Conservation (phyloP, 306 rosid genomes). For the Crotalaria pallida region DNA sequence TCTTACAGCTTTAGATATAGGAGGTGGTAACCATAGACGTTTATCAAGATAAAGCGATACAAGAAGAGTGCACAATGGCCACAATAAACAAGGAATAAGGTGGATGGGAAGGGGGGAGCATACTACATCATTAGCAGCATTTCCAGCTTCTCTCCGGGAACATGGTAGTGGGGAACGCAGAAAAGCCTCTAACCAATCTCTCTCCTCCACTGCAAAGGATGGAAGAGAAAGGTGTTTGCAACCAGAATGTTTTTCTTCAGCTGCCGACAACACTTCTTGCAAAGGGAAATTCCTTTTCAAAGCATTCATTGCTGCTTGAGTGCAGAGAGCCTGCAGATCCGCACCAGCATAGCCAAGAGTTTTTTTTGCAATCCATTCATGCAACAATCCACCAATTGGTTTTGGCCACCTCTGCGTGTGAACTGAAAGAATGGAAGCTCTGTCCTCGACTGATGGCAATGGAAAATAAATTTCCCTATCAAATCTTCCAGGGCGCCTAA, state of each 20-base stretch:
- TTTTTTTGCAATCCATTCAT: conserved; percentile 73
- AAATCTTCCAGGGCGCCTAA: conserved; percentile 95
- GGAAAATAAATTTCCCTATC: conserved; percentile 97
- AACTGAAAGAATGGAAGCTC: conserved; percentile 94
- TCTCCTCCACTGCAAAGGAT: conserved; percentile 84
- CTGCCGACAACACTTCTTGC: conserved; percentile 66
- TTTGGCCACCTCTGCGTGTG: conserved; percentile 98
- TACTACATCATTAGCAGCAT: conserved; percentile 80
- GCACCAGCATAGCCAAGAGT: conserved; percentile 98
- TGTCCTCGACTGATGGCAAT: conserved; percentile 77
- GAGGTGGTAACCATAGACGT: conserved; percentile 62
- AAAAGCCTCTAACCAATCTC: conserved; percentile 95
- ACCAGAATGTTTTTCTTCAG: conserved; percentile 45
- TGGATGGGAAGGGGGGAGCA: conserved; percentile 83
- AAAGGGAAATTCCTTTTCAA: conserved; percentile 95
- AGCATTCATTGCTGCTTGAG: conserved; percentile 87
- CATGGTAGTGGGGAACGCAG: conserved; percentile 74
- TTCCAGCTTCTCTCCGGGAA: conserved; percentile 90
- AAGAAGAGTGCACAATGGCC: conserved; percentile 68
- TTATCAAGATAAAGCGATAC: conserved; percentile 78
- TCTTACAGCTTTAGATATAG: conserved; percentile 56
- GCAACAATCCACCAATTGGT: conserved; percentile 69
- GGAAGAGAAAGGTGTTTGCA: conserved; percentile 66
- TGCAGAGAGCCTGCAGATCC: conserved; percentile 98
- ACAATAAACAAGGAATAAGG: conserved; percentile 74